Conservation (phyloP, 1,284 basidiomycete genomes). For the Veloboletus limbatus region DNA sequence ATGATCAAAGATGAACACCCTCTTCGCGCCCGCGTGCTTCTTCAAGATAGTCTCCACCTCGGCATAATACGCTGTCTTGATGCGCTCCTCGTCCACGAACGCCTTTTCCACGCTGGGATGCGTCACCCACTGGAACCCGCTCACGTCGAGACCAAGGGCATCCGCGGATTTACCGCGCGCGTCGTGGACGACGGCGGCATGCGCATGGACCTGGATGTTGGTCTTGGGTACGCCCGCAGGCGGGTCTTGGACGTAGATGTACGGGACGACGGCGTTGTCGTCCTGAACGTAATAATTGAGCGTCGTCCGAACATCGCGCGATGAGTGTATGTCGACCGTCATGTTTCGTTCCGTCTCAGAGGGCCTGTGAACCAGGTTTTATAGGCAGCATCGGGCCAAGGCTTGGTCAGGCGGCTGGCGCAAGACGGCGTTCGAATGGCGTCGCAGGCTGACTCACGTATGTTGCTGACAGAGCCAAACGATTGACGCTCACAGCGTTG, state of each 20-base stretch:
- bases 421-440: background rate
- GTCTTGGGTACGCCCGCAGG: background rate
- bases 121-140: slow-evolving; percentile 39
- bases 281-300: background rate
- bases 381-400: no score
- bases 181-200: slow-evolving; percentile 23
- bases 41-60: background rate
- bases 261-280: background rate
- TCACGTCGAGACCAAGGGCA: slow-evolving; percentile 36
- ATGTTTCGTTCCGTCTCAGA: no score
- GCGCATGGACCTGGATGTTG: slow-evolving; percentile 4
- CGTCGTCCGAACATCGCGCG: background rate
- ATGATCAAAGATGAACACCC: background rate
- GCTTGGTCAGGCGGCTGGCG: background rate
- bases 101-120: background rate
- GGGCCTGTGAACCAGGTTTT: no score
- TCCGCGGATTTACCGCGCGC: slow-evolving; percentile 33
- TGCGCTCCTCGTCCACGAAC: background rate
- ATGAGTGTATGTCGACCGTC: background rate
- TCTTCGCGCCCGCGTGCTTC: background rate
- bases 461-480: no score
- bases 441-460: no score
- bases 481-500: no score
- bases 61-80: background rate
- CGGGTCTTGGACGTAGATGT: background rate